Conservation (phyloP, 345 rosid species). For the Gossypium ekmanianum region DNA sequence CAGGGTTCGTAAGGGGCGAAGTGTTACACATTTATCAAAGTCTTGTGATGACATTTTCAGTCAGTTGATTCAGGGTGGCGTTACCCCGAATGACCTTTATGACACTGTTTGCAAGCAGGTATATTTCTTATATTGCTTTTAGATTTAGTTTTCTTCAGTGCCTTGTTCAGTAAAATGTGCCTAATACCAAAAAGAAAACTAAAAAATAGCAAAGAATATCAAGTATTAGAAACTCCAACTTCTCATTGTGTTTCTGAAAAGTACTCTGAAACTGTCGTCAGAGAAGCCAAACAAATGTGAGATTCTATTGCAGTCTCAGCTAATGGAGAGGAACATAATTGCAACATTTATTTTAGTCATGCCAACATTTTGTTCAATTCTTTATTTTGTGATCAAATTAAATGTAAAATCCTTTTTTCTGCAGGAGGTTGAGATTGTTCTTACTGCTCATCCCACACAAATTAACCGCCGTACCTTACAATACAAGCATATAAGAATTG, state of each 20-base stretch:
- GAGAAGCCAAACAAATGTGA: not conserved
- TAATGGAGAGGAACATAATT: conserved; percentile 5
- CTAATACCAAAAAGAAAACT: not conserved
- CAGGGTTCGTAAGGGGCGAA: conserved; percentile 73
- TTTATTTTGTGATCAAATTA: not conserved
- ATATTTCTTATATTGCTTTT: conserved; percentile 4
- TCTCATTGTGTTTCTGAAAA: not conserved
- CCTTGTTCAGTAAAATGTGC: conserved; percentile 1
- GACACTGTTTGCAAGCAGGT: conserved; percentile 89
- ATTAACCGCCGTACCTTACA: conserved; percentile 92
- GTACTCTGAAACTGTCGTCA: not conserved
- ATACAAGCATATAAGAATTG: conserved; percentile 88
- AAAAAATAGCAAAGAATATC: not conserved
- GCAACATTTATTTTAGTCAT: not conserved
- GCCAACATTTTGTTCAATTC: not conserved
- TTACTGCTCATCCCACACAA: conserved; percentile 98
- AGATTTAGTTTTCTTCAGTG: not conserved
- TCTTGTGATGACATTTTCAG: conserved; percentile 91
- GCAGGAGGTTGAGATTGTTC: conserved; percentile 96
- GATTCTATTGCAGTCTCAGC: conserved; percentile 6
- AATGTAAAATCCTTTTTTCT: conserved; percentile 18
- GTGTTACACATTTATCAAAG: conserved; percentile 53
- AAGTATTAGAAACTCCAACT: not conserved
- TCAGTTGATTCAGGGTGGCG: conserved; percentile 76
- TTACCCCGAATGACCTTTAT: conserved; percentile 75